phyloP scores from a whole-genome alignment of 2,329 filamentous ascomycete genomes.

The Elsinoe fawcettii region DNA sequence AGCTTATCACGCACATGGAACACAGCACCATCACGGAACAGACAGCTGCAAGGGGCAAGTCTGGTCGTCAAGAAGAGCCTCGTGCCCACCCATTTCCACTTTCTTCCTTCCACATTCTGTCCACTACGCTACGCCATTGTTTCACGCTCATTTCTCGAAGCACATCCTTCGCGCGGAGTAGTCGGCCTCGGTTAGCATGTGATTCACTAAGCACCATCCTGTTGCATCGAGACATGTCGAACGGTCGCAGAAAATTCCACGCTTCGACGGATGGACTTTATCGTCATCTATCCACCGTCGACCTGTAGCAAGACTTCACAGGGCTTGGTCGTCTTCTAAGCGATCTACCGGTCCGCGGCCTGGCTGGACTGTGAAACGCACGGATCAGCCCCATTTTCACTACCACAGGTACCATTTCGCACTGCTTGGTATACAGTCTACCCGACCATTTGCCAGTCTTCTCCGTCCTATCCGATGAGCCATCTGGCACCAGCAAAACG shows the following conservation, averaged over 20 bases:
- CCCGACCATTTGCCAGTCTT: background rate
- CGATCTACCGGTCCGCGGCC: slow-evolving; percentile 10
- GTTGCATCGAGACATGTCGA: background rate
- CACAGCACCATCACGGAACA: background rate
- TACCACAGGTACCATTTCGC: background rate
- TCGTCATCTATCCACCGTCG: background rate
- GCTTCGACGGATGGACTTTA: slow-evolving; percentile 26
- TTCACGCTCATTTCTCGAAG: slow-evolving; percentile 4
- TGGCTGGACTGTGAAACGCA: slow-evolving; percentile 4
- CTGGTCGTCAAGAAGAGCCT: background rate
- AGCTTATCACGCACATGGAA: background rate
- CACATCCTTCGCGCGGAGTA: background rate
- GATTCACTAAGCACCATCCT: background rate
- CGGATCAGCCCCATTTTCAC: background rate
- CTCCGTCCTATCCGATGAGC: background rate
- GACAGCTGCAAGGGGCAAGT: background rate
- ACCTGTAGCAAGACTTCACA: background rate
- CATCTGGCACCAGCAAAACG: background rate
- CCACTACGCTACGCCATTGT: background rate
- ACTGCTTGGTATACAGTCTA: slow-evolving; percentile 1
- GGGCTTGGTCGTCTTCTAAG: slow-evolving; percentile 4
- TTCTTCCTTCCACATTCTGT: slow-evolving; percentile 3
- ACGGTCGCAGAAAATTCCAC: slow-evolving; percentile 30
- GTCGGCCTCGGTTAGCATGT: background rate
- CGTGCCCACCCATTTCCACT: no score